Percentiles rank a stretch among this genome's conserved stretches.
phyloP scores from a whole-genome alignment of 352 stramenopile species.

The Phytophthora megakarya region DNA sequence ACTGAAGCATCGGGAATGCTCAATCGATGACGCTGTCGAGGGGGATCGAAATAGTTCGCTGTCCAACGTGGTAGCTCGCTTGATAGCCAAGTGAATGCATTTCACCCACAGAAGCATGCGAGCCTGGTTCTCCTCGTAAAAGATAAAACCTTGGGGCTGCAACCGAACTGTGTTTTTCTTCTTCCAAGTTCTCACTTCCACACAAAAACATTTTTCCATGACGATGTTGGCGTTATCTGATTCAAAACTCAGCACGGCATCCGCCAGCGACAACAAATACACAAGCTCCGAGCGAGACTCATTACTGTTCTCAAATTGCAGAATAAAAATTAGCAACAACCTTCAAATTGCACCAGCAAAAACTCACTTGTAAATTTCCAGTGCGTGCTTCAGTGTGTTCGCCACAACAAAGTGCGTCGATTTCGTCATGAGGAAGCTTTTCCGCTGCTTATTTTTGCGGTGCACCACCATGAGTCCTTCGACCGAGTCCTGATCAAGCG shows the following conservation, averaged over 20 bases:
- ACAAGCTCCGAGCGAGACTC: conserved; percentile 55
- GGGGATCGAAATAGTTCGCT: conserved; percentile 45
- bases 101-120: conserved; percentile 78
- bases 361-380: conserved; percentile 64
- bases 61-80: conserved; percentile 45
- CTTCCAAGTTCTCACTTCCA: conserved; percentile 74
- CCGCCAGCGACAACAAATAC: conserved; percentile 66
- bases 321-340: background rate
- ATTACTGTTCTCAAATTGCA: conserved; percentile 38
- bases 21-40: conserved; percentile 20
- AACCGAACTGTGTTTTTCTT: conserved; percentile 68
- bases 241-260: conserved; percentile 66
- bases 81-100: conserved; percentile 75
- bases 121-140: conserved; percentile 73
- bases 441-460: conserved; percentile 63
- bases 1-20: conserved; percentile 13
- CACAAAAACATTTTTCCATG: conserved; percentile 78
- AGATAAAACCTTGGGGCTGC: conserved; percentile 67
- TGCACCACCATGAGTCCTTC: conserved; percentile 69
- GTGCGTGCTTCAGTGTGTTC: conserved; percentile 53
- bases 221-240: conserved; percentile 70
- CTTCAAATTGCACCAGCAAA: background rate
- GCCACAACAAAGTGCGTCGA: conserved; percentile 56
- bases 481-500: conserved; percentile 47
- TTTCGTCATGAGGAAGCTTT: conserved; percentile 53